Evolutionary conservation across 139 green algal species (phyloP).

Genomic region (Astrephomene gubernaculifera): DNA sequence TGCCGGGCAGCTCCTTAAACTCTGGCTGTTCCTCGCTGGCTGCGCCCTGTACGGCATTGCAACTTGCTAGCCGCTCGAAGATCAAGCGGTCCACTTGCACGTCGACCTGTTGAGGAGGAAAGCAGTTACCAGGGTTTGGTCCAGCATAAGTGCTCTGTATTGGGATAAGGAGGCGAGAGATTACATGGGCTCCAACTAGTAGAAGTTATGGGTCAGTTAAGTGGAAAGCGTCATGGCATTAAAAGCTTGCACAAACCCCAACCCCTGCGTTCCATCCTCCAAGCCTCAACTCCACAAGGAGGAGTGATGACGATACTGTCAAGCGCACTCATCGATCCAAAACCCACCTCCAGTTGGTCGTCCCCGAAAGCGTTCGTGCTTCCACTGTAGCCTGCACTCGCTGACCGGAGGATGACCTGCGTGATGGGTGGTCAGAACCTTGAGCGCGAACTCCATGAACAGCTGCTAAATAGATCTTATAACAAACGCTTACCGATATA

Average conservation of each 20-base stretch:
- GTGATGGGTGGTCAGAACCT: neutral
- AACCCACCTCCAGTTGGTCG: constrained; percentile 39
- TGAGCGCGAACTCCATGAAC: neutral
- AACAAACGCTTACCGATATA: constrained; percentile 22
- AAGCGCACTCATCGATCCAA: too few relatives aligned
- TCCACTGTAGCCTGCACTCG: neutral
- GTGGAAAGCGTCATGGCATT: too few relatives aligned
- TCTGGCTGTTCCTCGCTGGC: constrained; percentile 82
- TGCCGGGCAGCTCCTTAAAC: constrained; percentile 59
- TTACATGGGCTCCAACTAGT: too few relatives aligned
- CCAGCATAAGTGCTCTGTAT: too few relatives aligned
- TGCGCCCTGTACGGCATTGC: constrained; percentile 70
- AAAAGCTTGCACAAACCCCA: too few relatives aligned
- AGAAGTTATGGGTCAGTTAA: too few relatives aligned
- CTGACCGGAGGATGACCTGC: constrained; percentile 17
- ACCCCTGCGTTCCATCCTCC: too few relatives aligned
- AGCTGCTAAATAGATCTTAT: neutral
- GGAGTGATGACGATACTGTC: too few relatives aligned
- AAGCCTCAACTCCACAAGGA: too few relatives aligned
- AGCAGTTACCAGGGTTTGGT: neutral
- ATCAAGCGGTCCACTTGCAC: constrained; percentile 77
- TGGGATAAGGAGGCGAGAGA: too few relatives aligned
- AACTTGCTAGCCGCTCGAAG: constrained; percentile 68
- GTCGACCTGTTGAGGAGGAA: constrained; percentile 71
- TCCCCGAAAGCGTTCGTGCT: constrained; percentile 36